Evolutionary conservation across 352 stramenopile species (phyloP).

Genomic region (Globisporangium nodosum): DNA sequence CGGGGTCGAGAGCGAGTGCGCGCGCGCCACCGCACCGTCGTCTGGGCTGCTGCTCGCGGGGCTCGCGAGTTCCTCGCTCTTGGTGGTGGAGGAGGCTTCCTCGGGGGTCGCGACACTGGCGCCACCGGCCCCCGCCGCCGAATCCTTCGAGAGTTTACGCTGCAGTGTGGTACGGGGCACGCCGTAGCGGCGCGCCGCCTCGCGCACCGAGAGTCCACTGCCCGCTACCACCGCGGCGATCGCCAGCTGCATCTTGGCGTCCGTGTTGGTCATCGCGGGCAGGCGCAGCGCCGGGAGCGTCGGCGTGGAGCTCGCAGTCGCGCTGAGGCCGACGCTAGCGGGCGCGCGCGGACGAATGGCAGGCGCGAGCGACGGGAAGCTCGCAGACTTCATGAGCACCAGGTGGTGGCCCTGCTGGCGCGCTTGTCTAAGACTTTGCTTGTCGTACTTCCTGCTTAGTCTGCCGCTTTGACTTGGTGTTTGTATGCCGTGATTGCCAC

Average conservation of each 20-base stretch:
- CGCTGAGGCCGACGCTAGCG: not conserved
- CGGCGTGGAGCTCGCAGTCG: not conserved
- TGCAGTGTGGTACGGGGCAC: constrained; percentile 76
- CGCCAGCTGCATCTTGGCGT: constrained; percentile 48
- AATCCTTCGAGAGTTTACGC: constrained; percentile 40
- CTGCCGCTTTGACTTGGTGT: not conserved
- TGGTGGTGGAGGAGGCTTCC: no score
- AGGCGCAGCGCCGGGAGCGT: constrained; percentile 1
- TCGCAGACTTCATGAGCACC: not conserved
- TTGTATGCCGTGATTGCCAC: constrained; percentile 1
- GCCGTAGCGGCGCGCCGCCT: constrained; percentile 63
- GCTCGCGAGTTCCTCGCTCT: not conserved
- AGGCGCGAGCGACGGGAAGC: not conserved
- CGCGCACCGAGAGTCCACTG: constrained; percentile 59
- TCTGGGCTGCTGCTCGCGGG: not conserved
- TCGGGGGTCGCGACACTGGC: constrained; percentile 10
- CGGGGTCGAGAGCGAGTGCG: not conserved
- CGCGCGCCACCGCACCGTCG: not conserved
- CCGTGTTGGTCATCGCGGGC: constrained; percentile 17
- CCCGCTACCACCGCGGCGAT: constrained; percentile 57
- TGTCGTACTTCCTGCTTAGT: not conserved
- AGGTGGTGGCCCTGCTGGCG: not conserved
- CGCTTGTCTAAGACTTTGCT: not conserved
- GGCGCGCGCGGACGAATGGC: not conserved
- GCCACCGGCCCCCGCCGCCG: not conserved